Evolutionary conservation across 257 asterid species (phyloP), one percentile per base, ranked within the genome.

Genomic region (Solanum medicagineum): DNA sequence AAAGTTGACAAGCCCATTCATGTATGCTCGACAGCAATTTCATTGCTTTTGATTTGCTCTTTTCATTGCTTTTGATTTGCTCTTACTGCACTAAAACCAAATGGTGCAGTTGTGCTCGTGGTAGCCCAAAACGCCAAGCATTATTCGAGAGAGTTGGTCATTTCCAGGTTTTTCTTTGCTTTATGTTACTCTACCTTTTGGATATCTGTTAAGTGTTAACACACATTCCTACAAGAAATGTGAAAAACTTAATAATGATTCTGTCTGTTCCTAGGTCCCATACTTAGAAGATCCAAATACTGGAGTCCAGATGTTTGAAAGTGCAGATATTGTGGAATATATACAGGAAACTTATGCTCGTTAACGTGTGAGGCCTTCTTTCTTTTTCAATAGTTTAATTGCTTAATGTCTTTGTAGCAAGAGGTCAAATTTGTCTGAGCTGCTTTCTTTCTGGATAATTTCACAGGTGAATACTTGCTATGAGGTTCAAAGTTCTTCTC

Each of bases 221-320:
- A 1, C 49, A 2, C 83, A 53, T 54, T 75, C 36, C 24, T 6
- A 8, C 65, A 2, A 53, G 26, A 53, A 17, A 79, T 10, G 83
- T 29, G 65, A 49, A 47, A 56, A 47, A 79, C 26, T 45, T 86
- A 83, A 82, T 24, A 14, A 40, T 71, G 57, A 15, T 29, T 53
- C 13, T 29, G 5, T 29, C 57, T 8, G 13, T 82, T 82, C 59
- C 54, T 92, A 96, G 99, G 99, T 88, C 69, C 99, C 99, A 15
- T 96, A 93, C 89, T 87, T 96, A 40, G 99, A 96, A 89, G 98
- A 96, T 90, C 97, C 98, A 81, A 96, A 96, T 90, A 93, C 98
- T 26, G 98, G 98, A 85, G 89, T 94, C 85, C 92, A 94, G 80
- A 96, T 93, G 98, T 96, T 96, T 80, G 98, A 96, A 90, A 96